phyloP scores from a whole-genome alignment of 1,284 basidiomycete genomes.

The Cryptococcus sp. region DNA sequence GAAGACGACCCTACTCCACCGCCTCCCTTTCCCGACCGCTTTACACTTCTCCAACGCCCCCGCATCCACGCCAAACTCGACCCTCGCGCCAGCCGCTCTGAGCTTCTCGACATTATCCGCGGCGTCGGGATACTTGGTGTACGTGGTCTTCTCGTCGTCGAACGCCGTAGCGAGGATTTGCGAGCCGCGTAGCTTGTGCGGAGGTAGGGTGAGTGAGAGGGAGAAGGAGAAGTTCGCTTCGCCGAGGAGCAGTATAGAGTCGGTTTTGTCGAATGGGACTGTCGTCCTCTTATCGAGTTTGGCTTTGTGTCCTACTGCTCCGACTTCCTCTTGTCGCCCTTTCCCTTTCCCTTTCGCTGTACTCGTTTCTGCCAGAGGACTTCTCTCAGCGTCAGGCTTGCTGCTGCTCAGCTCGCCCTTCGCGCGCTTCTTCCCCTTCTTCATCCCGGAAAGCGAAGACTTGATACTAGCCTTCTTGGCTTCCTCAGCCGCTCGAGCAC shows the following conservation, averaged over 20 bases:
- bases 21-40: constrained; percentile 49
- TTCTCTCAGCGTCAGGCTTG: not conserved
- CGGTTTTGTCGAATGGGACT: constrained; percentile 72
- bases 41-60: constrained; percentile 67
- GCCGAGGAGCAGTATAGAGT: constrained; percentile 85
- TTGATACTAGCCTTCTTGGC: constrained; percentile 17
- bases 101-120: constrained; percentile 63
- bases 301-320: too few relatives aligned
- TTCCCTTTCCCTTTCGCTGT: constrained; percentile 5
- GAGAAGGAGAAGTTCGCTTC: constrained; percentile 95
- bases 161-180: constrained; percentile 86
- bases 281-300: constrained; percentile 20
- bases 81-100: constrained; percentile 64
- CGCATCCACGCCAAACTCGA: constrained; percentile 85
- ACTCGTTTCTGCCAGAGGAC: constrained; percentile 3
- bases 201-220: constrained; percentile 65
- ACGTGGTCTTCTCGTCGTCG: constrained; percentile 76
- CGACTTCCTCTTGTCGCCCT: not conserved
- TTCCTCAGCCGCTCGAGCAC: constrained; percentile 16
- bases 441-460: constrained; percentile 22
- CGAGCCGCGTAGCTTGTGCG: constrained; percentile 63
- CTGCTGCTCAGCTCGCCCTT: constrained; percentile 3
- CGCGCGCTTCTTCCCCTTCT: constrained; percentile 30
- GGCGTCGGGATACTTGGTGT: constrained; percentile 82
- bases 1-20: constrained; percentile 82